These are phyloP conservation scores for Solanum lycopersicoides DNA, from an alignment of 257 asterid genomes.

Conservation along the genomic window DNA sequence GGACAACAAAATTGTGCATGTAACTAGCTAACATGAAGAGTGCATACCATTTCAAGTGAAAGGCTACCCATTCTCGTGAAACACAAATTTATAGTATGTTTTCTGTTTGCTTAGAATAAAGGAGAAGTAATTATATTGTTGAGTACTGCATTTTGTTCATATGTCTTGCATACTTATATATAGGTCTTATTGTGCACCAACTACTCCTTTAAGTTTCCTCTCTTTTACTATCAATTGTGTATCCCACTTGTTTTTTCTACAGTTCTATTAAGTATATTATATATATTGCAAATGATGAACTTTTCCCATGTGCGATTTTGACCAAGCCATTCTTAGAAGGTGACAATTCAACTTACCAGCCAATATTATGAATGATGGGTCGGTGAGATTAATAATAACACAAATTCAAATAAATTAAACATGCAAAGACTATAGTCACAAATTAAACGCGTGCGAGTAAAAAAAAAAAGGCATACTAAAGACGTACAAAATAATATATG, in stretches of 20 bases:
- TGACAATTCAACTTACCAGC: too few relatives aligned
- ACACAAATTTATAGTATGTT: not conserved
- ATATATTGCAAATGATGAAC: too few relatives aligned
- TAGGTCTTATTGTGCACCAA: not conserved
- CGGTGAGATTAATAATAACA: not conserved
- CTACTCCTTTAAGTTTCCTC: not conserved
- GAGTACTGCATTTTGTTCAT: not conserved
- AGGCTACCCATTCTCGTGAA: not conserved
- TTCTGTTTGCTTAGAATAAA: not conserved
- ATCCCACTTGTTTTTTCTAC: too few relatives aligned
- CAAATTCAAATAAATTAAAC: not conserved
- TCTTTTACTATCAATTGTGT: not conserved
- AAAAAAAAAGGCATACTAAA: not conserved
- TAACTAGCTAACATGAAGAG: too few relatives aligned
- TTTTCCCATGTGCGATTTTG: too few relatives aligned
- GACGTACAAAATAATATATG: too few relatives aligned
- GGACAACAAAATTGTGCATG: too few relatives aligned
- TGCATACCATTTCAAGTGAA: too few relatives aligned
- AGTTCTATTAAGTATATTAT: too few relatives aligned
- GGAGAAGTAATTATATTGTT: not conserved
- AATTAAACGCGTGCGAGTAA: not conserved
- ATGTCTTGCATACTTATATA: not conserved
- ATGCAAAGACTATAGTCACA: not conserved
- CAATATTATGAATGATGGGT: not conserved
- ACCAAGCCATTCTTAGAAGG: too few relatives aligned